Evolutionary conservation across 169 alveolate genomes (phyloP), one percentile per base, ranked within the genome.

Genomic region (Eimeria praecox): DNA sequence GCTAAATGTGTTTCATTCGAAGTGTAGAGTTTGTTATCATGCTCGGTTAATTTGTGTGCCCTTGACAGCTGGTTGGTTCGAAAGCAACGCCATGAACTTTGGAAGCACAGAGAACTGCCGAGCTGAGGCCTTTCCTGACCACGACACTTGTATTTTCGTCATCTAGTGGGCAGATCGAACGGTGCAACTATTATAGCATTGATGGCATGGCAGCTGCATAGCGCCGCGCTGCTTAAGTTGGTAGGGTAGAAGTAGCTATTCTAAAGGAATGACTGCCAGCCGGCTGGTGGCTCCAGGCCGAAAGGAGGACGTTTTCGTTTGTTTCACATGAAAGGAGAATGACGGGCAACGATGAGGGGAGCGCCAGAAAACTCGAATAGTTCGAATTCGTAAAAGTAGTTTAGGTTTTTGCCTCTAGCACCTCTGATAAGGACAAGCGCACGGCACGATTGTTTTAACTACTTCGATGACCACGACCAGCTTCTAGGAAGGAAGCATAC

Each of bases 91-190:
- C 88, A 78, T 30, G 88, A 78, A 30, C 16, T 40, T 78, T 44
- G 88, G 44, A 78, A 27, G 40, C 88, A 49, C 88, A 78, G 12
- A 49, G 62, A 78, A 44, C 88, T 78, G 88, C 88, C 66, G 88
- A 78, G 88, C 88, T 44, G 88, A 78, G 66, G 88, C 66, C 46
- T 78, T 78, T 78, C 44, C 88, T 30, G 88, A 49, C 88, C 88
- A 24, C 88, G 42, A 78, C 88, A 78, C 66, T 78, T 78, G 88
- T 78, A 78, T 49, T 78, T 78, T 78, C 88, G 88, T 78, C 88
- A 78, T 78, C 38, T 49, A 42, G 88, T 46, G 66, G 66, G 88
- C 66, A 78, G 35, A 78, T 78, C 69, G 1, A n/a, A 78, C 49
- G 40, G 66, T 30, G 88, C 27, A 46, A 30, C 66, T 24, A 44